These are phyloP conservation scores for Elongisporangium senticosum DNA, from an alignment of 352 stramenopile genomes.

Conservation along the genomic window DNA sequence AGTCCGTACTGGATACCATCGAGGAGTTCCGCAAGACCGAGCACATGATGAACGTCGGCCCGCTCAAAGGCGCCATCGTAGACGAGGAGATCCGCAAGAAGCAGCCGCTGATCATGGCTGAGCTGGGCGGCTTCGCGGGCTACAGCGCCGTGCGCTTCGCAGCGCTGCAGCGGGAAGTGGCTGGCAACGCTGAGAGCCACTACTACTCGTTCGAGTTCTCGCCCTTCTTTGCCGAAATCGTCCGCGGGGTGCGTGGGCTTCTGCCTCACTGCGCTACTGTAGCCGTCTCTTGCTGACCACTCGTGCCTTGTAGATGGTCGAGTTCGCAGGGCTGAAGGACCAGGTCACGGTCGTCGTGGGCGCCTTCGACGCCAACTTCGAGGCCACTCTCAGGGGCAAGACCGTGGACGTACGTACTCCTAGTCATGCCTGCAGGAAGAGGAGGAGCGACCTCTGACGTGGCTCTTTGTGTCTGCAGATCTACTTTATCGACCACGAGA, in stretches of 20 bases:
- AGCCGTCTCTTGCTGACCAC: neutral
- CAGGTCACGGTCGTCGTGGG: slow-evolving; percentile 20
- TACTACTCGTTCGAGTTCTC: slow-evolving; percentile 48
- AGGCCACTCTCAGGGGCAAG: slow-evolving; percentile 9
- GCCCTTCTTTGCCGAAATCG: slow-evolving; percentile 21
- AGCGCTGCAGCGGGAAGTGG: slow-evolving; percentile 26
- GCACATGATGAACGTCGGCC: slow-evolving; percentile 34
- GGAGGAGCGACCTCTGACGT: neutral
- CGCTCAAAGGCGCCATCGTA: slow-evolving; percentile 7
- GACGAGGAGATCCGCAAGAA: slow-evolving; percentile 31
- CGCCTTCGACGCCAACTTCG: slow-evolving; percentile 15
- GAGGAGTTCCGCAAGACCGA: slow-evolving; percentile 21
- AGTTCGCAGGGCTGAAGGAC: slow-evolving; percentile 12
- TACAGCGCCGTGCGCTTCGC: slow-evolving; percentile 48
- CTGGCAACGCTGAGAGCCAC: slow-evolving; percentile 17
- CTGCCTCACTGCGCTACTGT: slow-evolving; percentile 3
- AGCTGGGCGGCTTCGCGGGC: slow-evolving; percentile 32
- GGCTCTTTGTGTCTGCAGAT: neutral
- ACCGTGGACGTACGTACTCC: slow-evolving; percentile 16
- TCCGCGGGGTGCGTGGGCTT: slow-evolving; percentile 9
- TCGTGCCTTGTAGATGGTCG: slow-evolving; percentile 12
- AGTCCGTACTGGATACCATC: slow-evolving; percentile 27
- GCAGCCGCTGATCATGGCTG: slow-evolving; percentile 31
- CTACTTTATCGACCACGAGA: slow-evolving; percentile 23
- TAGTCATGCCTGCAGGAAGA: neutral